Base-by-base conservation (phyloP, 345 rosid genomes). In the Citrus trifoliata region DNA sequence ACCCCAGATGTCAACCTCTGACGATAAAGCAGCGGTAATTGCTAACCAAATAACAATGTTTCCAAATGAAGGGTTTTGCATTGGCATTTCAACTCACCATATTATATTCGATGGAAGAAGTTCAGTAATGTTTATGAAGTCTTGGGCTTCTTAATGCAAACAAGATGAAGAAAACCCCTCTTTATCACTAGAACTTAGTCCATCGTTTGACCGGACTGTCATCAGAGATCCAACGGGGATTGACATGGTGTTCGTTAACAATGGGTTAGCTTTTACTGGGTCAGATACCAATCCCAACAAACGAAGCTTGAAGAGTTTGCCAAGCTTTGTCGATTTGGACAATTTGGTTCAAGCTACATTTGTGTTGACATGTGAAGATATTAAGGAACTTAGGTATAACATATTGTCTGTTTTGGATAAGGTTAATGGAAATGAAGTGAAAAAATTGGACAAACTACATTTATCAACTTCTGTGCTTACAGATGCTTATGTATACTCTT, bases 391-490 rank as follows among this genome's bases (percentile, higher is more conserved):
- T 27, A 79, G 46, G 22, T 69, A 84, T 19, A 68, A 28, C 33
- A 69, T 79, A 28, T 4, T 7, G 82, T 78, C 28, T 63, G 2
- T 28, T 5, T 16, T 40, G 55, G 38, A 30, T 65, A 65, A 65
- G 16, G 40, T 32, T 16, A 18, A 32, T 12, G 28, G 55, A 37
- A 33, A 67, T 32, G 70, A 67, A 67, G 71, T 21, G 53, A 67
- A 67, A 38, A 0, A 67, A 22, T 38, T 13, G 7, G 2, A 21
- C 2, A 25, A 27, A 6, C 69, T 74, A 13, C 85, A 70, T 32
- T 79, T 87, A 58, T 83, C 84, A 2, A 74, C 81, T 27, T 86
- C 83, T 3, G 81, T 81, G 0, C 28, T 86, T 5, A 32, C 81
- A 0, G 22, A n/a, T 48, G 85, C 81, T 4, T 82, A 79, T 61